Percentiles rank a stretch among this genome's conserved stretches.
These are phyloP conservation scores for Hypoxylon perforatum DNA, from an alignment of 495 filamentous ascomycete genomes.

Conservation along the genomic window DNA sequence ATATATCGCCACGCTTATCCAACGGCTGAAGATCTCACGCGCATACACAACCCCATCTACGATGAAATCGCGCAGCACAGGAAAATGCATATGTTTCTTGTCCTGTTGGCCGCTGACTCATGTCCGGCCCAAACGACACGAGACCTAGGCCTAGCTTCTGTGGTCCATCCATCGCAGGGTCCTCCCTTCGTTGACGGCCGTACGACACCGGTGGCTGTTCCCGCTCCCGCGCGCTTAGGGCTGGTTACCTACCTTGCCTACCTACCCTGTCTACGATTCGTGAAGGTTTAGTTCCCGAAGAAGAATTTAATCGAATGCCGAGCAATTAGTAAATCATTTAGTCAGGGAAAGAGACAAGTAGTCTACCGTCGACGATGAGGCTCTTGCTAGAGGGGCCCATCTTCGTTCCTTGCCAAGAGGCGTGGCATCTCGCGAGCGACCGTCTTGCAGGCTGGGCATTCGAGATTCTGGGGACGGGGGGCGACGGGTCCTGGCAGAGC, in stretches of 20 bases:
- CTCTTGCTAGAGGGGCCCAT: slow-evolving; percentile 17
- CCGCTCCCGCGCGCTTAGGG: too few relatives aligned
- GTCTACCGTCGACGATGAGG: slow-evolving; percentile 19
- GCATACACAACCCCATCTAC: slow-evolving; percentile 7
- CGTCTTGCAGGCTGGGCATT: slow-evolving; percentile 42
- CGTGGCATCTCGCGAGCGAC: slow-evolving; percentile 33
- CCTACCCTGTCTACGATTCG: too few relatives aligned
- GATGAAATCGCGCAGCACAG: slow-evolving; percentile 20
- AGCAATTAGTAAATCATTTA: slow-evolving; percentile 5
- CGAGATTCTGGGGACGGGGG: slow-evolving; percentile 30
- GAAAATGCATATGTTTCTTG: not conserved
- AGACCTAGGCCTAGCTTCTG: not conserved
- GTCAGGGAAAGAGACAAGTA: too few relatives aligned
- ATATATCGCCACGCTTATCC: slow-evolving; percentile 21
- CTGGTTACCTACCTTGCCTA: too few relatives aligned
- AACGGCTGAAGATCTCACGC: slow-evolving; percentile 33
- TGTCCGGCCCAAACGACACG: not conserved
- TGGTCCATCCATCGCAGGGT: slow-evolving; percentile 14
- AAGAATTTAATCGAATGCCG: slow-evolving; percentile 1
- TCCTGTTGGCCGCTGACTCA: not conserved
- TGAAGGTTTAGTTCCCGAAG: too few relatives aligned
- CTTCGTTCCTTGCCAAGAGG: slow-evolving; percentile 28
- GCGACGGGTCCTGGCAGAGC: slow-evolving; percentile 30
- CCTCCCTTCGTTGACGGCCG: not conserved
- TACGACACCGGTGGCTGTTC: too few relatives aligned